Conservation (phyloP, 805 yeast genomes). For the Pichia cephalocereana region DNA sequence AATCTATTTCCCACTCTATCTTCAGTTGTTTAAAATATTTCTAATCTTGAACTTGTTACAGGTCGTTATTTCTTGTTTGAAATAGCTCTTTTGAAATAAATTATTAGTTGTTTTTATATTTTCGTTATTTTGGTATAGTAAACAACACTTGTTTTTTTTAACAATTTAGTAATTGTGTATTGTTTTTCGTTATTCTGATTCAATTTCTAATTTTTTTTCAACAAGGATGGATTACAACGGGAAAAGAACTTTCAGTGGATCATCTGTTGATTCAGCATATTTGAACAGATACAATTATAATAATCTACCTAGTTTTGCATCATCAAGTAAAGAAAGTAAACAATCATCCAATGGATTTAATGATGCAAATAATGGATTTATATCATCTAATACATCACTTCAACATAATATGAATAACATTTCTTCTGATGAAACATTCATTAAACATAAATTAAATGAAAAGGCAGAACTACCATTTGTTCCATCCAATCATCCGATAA, state of each 20-base stretch:
- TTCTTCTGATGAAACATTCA: neutral
- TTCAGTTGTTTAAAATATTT: no score
- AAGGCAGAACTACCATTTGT: slow-evolving; percentile 10
- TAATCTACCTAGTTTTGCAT: slow-evolving; percentile 10
- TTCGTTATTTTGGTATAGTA: no score
- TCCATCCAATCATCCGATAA: slow-evolving; percentile 7
- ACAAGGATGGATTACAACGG: neutral
- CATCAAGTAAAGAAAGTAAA: neutral
- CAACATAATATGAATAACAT: neutral
- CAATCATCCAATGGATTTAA: neutral
- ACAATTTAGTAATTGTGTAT: no score
- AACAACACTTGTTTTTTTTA: no score
- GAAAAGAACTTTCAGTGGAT: neutral
- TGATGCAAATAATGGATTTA: neutral
- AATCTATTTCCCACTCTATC: no score
- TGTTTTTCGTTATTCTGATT: no score
- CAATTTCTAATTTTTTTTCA: neutral
- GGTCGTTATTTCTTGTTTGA: no score
- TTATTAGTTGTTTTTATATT: no score
- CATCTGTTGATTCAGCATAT: slow-evolving; percentile 1
- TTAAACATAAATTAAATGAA: neutral
- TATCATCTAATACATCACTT: neutral
- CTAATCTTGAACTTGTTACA: no score
- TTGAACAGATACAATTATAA: slow-evolving; percentile 3
- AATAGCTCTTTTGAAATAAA: no score